Base-by-base conservation (phyloP, 2,329 filamentous ascomycete species). In the Cladosporium sp. region DNA sequence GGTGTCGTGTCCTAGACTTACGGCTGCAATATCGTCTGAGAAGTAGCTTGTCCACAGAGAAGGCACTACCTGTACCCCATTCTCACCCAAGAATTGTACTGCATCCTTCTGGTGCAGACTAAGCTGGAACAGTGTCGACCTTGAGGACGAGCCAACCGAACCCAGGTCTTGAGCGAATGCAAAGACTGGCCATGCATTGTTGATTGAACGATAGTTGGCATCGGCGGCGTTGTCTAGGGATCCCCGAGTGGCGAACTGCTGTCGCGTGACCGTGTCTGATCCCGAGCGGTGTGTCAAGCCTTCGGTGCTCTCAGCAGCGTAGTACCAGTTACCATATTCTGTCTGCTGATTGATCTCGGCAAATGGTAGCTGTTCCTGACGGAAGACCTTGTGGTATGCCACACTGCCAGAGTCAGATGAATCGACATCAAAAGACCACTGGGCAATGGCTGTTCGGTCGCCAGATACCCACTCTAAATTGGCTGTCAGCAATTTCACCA, bases 381-480 rank as follows among this genome's bases (percentile, higher is more conserved):
- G 63, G 47, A 64, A 68, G 17, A 70, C 63, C 51, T 61, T 63
- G 52, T 70, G 68, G 45, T 70, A 70, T 28, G 67, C 60, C 9
- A 70, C 43, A 25, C 30, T 34, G 17, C 28, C 30, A 30, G 36
- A 15, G 22, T 57, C 22, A 8, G 28, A 28, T 3, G 40, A 20
- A 12, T 34, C 30, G 8, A 58, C 36, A 34, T 67, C 78, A 61
- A 81, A 82, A 39, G 84, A 80, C 88, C 88, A 90, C 63, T 85
- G 72, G 42, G 86, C 81, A 28, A 79, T 68, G 4, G 80, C 75
- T 22, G 64, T 71, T 6, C 74, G 72, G 66, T 90, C 82, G 19
- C 86, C 86, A 14, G 86, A 85, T 3, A 84, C 82, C 84, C 86
- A 90, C 78, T 91, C 88, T 50, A 15, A 15, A 47, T 11, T n/a